Evolutionary conservation across 768 basidiomycete genomes (phyloP).

Genomic region (Boletus coccyginus): DNA sequence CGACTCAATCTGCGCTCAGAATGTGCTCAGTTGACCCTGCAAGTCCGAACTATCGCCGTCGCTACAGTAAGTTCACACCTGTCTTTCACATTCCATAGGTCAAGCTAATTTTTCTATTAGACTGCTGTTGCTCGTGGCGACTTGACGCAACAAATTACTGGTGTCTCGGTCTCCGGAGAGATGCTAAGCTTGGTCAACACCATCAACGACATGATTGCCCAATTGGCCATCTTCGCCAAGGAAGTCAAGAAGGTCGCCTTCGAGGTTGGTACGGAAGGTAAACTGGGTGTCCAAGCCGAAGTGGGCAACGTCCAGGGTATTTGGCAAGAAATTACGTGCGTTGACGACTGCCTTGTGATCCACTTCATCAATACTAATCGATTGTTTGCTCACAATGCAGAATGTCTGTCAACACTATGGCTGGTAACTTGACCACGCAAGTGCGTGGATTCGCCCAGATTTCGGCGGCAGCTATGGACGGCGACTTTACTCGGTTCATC

Average conservation of each 20-base stretch:
- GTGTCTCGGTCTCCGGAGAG: slow-evolving; percentile 92
- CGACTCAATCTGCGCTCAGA: slow-evolving; percentile 1
- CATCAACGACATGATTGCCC: slow-evolving; percentile 87
- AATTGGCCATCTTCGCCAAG: slow-evolving; percentile 65
- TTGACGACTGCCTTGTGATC: slow-evolving; percentile 10
- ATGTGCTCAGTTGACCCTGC: slow-evolving; percentile 70
- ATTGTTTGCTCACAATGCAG: slow-evolving; percentile 36
- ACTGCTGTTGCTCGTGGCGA: slow-evolving; percentile 95
- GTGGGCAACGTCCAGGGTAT: slow-evolving; percentile 96
- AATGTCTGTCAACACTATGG: slow-evolving; percentile 97
- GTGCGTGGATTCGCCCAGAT: slow-evolving; percentile 99
- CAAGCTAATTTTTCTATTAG: slow-evolving; percentile 29
- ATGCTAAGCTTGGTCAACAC: slow-evolving; percentile 96
- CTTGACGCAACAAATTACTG: slow-evolving; percentile 88
- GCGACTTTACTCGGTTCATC: slow-evolving; percentile 98
- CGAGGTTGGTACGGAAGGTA: slow-evolving; percentile 98
- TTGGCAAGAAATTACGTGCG: slow-evolving; percentile 98
- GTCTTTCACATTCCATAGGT: not conserved
- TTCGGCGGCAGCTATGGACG: slow-evolving; percentile 96
- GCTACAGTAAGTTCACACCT: slow-evolving; percentile 63
- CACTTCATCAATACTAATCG: not conserved
- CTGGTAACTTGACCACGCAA: slow-evolving; percentile 93
- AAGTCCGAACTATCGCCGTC: slow-evolving; percentile 91
- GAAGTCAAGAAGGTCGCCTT: slow-evolving; percentile 94
- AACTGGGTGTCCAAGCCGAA: slow-evolving; percentile 95